phyloP scores from a whole-genome alignment of 768 basidiomycete species.

The Termitomyces sp. region DNA sequence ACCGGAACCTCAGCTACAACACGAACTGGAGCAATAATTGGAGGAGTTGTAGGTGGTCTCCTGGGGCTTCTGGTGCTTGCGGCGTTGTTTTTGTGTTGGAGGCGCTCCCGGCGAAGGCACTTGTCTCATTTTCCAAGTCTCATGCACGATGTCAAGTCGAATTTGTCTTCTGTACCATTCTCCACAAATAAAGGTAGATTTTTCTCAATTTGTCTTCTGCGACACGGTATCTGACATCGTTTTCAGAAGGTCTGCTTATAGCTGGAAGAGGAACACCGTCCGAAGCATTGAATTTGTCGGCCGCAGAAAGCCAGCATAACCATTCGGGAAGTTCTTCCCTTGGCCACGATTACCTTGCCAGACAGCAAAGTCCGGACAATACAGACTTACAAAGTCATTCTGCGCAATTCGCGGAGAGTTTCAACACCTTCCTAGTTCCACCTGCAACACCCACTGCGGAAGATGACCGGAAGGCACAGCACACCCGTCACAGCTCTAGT shows the following conservation, averaged over 20 bases:
- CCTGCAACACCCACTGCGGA: neutral
- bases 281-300: neutral
- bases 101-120: neutral
- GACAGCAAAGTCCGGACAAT: neutral
- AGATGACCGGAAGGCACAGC: neutral
- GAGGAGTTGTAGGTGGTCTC: slow-evolving; percentile 1
- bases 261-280: neutral
- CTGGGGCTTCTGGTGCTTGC: neutral
- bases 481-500: neutral
- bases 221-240: neutral
- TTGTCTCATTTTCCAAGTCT: neutral
- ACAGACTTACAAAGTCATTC: neutral
- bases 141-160: neutral
- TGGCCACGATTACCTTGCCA: neutral
- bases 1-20: neutral
- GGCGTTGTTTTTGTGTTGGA: neutral
- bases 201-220: neutral
- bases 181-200: neutral
- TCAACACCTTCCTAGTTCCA: neutral
- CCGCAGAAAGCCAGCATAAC: neutral
- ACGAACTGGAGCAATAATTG: neutral
- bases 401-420: neutral
- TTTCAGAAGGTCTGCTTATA: neutral
- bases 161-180: neutral
- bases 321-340: neutral